Percentiles rank a stretch among this genome's conserved stretches.
phyloP scores from a whole-genome alignment of 208 protist genomes.

The Balamuthia mandrillaris region DNA sequence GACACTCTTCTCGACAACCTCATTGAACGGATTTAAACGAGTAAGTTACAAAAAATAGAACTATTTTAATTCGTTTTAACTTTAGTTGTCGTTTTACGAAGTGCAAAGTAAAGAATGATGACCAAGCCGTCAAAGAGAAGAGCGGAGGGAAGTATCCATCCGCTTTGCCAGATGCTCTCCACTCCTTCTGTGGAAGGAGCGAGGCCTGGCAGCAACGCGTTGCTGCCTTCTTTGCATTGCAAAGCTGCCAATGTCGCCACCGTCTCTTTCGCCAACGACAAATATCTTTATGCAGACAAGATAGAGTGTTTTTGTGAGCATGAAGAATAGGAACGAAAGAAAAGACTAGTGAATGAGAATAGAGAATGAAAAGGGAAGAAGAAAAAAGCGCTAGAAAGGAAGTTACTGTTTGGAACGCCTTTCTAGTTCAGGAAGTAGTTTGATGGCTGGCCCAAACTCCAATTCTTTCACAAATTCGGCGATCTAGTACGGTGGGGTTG shows the following conservation, averaged over 20 bases:
- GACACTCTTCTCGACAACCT: constrained; percentile 50
- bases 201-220: background rate
- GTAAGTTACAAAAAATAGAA: too few relatives aligned
- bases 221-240: background rate
- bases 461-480: too few relatives aligned
- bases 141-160: background rate
- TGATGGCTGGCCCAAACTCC: too few relatives aligned
- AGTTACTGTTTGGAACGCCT: too few relatives aligned
- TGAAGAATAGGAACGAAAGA: too few relatives aligned
- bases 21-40: too few relatives aligned
- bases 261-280: background rate
- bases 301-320: background rate
- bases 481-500: too few relatives aligned
- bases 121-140: background rate
- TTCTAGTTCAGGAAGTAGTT: too few relatives aligned
- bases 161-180: background rate
- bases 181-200: background rate
- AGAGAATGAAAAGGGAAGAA: too few relatives aligned
- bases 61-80: constrained; percentile 11
- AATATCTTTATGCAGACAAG: background rate
- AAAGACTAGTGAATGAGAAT: too few relatives aligned
- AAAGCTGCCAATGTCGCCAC: background rate
- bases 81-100: background rate
- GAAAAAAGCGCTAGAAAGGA: too few relatives aligned
- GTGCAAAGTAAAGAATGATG: background rate